Evolutionary conservation across 768 basidiomycete genomes (phyloP).

Genomic region (Pisolithus marmoratus): DNA sequence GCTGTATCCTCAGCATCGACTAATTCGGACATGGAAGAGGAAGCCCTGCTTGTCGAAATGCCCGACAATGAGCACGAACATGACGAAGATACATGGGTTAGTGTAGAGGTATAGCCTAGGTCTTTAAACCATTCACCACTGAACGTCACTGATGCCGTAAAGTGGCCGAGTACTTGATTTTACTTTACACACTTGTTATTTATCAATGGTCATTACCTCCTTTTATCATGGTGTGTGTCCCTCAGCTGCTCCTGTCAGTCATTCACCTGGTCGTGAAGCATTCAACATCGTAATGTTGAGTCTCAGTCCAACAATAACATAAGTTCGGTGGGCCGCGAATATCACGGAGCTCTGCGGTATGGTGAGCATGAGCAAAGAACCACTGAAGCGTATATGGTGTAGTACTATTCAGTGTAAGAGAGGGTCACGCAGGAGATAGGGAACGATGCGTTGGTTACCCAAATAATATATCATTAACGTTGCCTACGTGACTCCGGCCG

Average conservation of each 20-base stretch:
- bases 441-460: not conserved
- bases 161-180: no score
- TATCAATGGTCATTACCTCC: not conserved
- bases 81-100: conserved; percentile 29
- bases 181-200: no score
- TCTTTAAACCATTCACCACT: no score
- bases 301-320: no score
- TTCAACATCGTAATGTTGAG: no score
- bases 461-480: not conserved
- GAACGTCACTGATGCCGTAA: not conserved
- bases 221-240: no score
- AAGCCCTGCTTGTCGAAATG: conserved; percentile 16
- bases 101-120: conserved; percentile 27
- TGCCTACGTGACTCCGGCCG: not conserved
- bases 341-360: no score
- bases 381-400: no score
- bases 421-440: not conserved
- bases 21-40: not conserved
- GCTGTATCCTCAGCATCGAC: not conserved
- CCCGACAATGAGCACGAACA: not conserved
- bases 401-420: no score
- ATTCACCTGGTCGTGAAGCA: no score
- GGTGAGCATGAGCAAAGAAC: not conserved
- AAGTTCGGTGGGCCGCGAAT: no score
- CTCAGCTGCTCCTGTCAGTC: no score